phyloP scores from a whole-genome alignment of 768 basidiomycete genomes.

The Tylopilus sp. region DNA sequence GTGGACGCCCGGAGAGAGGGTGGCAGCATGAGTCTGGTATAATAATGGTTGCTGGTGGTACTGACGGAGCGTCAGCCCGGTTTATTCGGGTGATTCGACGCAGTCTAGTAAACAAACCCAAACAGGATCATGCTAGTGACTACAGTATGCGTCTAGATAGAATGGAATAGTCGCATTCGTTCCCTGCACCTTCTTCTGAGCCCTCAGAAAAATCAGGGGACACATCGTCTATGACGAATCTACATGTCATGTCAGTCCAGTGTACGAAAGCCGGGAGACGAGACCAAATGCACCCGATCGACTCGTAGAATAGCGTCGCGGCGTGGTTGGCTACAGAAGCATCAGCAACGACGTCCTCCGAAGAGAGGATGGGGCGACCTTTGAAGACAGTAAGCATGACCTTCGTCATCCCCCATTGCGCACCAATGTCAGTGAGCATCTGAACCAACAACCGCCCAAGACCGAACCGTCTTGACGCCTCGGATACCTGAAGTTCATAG shows the following conservation, averaged over 20 bases:
- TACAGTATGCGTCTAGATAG: conserved; percentile 29
- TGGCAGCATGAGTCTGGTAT: conserved; percentile 42
- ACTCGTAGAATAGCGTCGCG: conserved; percentile 51
- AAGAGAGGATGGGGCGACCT: conserved; percentile 39
- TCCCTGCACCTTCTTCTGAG: conserved; percentile 28
- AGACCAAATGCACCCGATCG: conserved; percentile 45
- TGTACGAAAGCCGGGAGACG: neutral
- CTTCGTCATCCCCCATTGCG: conserved; percentile 58
- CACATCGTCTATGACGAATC: conserved; percentile 50
- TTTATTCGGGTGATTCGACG: neutral
- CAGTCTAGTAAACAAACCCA: conserved; percentile 20
- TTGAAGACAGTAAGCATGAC: conserved; percentile 74
- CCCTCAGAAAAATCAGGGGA: conserved; percentile 44
- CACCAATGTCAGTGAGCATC: conserved; percentile 47
- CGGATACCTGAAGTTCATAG: conserved; percentile 72
- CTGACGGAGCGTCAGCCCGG: conserved; percentile 42
- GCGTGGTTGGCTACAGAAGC: conserved; percentile 38
- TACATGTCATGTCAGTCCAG: conserved; percentile 25
- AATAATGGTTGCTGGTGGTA: too few species aligned
- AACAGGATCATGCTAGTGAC: conserved; percentile 16
- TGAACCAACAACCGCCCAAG: conserved; percentile 56
- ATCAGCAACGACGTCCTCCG: conserved; percentile 5
- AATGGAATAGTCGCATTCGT: conserved; percentile 37
- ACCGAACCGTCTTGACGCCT: conserved; percentile 44
- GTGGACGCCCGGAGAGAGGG: conserved; percentile 42